Percentiles rank a stretch among this genome's conserved stretches.
phyloP scores from a whole-genome alignment of 2,329 filamentous ascomycete species.

The Decorospora gaudefroyi region DNA sequence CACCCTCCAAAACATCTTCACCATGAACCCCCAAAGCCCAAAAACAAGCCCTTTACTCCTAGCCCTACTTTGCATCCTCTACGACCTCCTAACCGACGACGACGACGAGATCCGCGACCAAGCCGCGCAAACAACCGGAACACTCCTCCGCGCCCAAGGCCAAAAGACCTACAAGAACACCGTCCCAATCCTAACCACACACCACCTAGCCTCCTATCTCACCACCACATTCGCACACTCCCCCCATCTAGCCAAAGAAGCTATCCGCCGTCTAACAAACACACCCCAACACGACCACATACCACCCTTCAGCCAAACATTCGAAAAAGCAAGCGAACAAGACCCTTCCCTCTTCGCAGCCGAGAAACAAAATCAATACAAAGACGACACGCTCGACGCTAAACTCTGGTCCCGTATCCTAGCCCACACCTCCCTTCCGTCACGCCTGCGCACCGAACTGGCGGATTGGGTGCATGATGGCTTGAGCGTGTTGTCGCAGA shows the following conservation, averaged over 20 bases:
- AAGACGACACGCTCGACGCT: conserved; percentile 78
- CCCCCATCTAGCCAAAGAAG: conserved; percentile 40
- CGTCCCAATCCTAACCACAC: conserved; percentile 56
- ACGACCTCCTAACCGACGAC: conserved; percentile 69
- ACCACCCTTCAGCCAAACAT: conserved; percentile 15
- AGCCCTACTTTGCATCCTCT: conserved; percentile 52
- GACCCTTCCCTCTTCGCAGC: conserved; percentile 77
- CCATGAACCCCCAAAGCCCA: conserved; percentile 16
- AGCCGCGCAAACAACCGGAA: conserved; percentile 58
- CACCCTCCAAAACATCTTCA: conserved; percentile 46
- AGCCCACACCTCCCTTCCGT: conserved; percentile 24
- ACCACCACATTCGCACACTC: conserved; percentile 42
- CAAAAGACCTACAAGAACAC: conserved; percentile 37
- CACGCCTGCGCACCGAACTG: conserved; percentile 15
- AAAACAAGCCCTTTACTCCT: conserved; percentile 24
- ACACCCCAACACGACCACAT: conserved; percentile 11
- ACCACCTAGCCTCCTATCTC: conserved; percentile 46
- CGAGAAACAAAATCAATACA: conserved; percentile 93
- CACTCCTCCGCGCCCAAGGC: conserved; percentile 49
- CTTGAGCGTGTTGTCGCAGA: conserved; percentile 51
- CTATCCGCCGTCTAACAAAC: conserved; percentile 49
- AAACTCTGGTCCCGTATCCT: conserved; percentile 67
- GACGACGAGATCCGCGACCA: conserved; percentile 82
- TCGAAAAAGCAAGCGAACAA: conserved; percentile 47
- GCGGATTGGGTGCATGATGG: conserved; percentile 58